Evolutionary conservation across 805 yeast genomes (phyloP).

Genomic region (Ogataea sp.): DNA sequence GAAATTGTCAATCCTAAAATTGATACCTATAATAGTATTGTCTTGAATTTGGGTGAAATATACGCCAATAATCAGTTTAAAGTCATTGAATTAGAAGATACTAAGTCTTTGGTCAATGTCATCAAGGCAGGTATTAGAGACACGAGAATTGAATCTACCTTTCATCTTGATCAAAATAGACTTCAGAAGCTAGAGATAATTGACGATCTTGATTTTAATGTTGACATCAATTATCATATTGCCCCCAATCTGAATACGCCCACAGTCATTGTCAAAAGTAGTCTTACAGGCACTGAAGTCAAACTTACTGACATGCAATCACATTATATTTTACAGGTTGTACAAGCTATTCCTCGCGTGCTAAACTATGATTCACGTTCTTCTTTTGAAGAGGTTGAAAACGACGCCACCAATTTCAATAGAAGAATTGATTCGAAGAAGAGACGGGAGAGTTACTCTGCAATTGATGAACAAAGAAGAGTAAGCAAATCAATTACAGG

Average conservation of each 20-base stretch:
- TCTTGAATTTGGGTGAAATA: constrained; percentile 77
- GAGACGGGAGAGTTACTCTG: not conserved
- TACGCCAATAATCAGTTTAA: constrained; percentile 57
- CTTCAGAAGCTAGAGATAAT: constrained; percentile 57
- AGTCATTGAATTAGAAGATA: constrained; percentile 14
- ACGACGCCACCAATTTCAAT: constrained; percentile 62
- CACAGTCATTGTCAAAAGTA: constrained; percentile 43
- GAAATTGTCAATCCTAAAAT: constrained; percentile 33
- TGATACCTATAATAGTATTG: constrained; percentile 48
- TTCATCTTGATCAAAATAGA: constrained; percentile 36
- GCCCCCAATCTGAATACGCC: constrained; percentile 32
- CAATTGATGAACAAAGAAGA: not conserved
- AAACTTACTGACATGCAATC: constrained; percentile 69
- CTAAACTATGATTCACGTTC: constrained; percentile 34
- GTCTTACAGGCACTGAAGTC: constrained; percentile 54
- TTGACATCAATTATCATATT: constrained; percentile 51
- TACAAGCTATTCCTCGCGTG: constrained; percentile 47
- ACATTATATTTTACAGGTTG: constrained; percentile 44
- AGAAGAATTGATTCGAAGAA: constrained; percentile 25
- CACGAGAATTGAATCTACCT: constrained; percentile 56
- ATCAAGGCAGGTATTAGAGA: constrained; percentile 66
- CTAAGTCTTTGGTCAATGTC: constrained; percentile 34
- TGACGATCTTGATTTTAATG: constrained; percentile 52
- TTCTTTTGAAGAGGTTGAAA: constrained; percentile 43
- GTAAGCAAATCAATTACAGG: constrained; percentile 4